A percentile compares a stretch with the other conserved stretches of the same genome.
Evolutionary conservation across 2,329 filamentous ascomycete genomes (phyloP).

Genomic region (Coniochaeta sp.): DNA sequence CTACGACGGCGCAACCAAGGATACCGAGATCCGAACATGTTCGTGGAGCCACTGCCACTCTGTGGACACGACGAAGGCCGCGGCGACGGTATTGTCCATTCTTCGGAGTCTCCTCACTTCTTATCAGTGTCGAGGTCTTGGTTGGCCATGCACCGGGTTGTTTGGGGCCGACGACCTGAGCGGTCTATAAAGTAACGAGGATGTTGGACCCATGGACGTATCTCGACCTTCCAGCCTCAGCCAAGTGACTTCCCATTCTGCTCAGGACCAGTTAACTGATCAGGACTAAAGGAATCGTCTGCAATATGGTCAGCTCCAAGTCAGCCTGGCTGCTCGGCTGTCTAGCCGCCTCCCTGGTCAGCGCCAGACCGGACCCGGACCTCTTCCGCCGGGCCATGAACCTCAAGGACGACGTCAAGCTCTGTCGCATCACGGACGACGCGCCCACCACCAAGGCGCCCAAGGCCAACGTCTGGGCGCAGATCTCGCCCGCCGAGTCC

Average conservation of each 20-base stretch:
- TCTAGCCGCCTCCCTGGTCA: constrained; percentile 3
- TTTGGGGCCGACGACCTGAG: not conserved
- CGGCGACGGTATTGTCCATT: not conserved
- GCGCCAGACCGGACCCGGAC: constrained; percentile 8
- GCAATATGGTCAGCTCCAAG: not conserved
- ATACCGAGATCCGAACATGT: not conserved
- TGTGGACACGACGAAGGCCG: not conserved
- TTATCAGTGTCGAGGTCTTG: not conserved
- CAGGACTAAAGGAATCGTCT: not conserved
- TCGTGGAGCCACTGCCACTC: not conserved
- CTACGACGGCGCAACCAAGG: not conserved
- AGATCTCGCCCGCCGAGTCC: constrained; percentile 32
- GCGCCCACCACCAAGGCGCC: constrained; percentile 22
- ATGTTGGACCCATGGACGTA: not conserved
- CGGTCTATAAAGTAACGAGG: not conserved
- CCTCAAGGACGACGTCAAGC: constrained; percentile 2
- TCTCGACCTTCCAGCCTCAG: not conserved
- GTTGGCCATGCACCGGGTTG: not conserved
- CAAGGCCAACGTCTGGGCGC: constrained; percentile 31
- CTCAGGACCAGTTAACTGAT: too few species aligned
- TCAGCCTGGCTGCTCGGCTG: not conserved
- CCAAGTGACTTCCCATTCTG: not conserved
- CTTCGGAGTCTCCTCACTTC: not conserved
- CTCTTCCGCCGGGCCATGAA: constrained; percentile 8
- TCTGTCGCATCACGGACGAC: constrained; percentile 8